These are phyloP conservation scores for Helichrysum umbraculigerum DNA, from an alignment of 129 eudicot genomes.

Conservation along the genomic window DNA sequence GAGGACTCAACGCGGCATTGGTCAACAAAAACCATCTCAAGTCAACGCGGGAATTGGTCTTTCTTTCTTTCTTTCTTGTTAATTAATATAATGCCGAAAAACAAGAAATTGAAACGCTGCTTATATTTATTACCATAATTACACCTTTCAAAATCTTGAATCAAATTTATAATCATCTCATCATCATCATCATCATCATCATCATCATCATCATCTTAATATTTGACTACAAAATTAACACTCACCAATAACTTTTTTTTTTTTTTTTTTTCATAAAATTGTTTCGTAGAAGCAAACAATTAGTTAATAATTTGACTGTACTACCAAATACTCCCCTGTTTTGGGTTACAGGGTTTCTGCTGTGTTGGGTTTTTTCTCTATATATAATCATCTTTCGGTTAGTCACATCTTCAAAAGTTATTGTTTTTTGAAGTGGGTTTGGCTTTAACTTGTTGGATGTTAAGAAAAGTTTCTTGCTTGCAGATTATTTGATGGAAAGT, in stretches of 20 bases:
- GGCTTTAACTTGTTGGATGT: conserved; percentile 39
- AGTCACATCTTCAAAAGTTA: conserved; percentile 14
- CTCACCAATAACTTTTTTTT: background rate
- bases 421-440: conserved; percentile 33
- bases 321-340: conserved; percentile 7
- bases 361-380: background rate
- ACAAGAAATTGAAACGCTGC: conserved; percentile 17
- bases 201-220: background rate
- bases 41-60: conserved; percentile 37
- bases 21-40: conserved; percentile 35
- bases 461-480: conserved; percentile 22
- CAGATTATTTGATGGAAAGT: conserved; percentile 49
- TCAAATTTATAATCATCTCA: too few relatives aligned
- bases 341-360: conserved; percentile 23
- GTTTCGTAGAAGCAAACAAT: conserved; percentile 32
- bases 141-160: conserved; percentile 25
- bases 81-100: conserved; percentile 20
- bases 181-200: too few relatives aligned
- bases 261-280: background rate
- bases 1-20: conserved; percentile 37
- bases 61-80: conserved; percentile 1
- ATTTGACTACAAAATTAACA: conserved; percentile 28
- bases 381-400: conserved; percentile 11
- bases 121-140: conserved; percentile 16
- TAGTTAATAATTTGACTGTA: background rate